Conservation (phyloP, 2,329 filamentous ascomycete genomes). For the Periconia macrospinosa region DNA sequence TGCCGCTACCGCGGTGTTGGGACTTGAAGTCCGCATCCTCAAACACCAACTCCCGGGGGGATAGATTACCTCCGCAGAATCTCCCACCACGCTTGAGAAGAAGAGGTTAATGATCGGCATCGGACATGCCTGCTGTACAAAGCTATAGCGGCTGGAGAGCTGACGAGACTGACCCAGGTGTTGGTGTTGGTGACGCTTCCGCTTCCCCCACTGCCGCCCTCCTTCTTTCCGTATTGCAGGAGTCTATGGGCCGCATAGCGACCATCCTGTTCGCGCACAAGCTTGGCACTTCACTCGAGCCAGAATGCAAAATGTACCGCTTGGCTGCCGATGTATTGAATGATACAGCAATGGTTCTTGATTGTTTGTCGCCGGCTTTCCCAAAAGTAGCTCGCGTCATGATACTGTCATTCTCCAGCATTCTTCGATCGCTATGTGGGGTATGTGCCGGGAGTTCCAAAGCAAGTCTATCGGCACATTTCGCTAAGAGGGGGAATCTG, state of each 20-base stretch:
- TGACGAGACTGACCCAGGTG: conserved; percentile 47
- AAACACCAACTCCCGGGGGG: conserved; percentile 7
- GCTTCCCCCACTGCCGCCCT: conserved; percentile 80
- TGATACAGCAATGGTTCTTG: conserved; percentile 82
- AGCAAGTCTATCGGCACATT: conserved; percentile 87
- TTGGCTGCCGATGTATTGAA: conserved; percentile 88
- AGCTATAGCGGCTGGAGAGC: background rate
- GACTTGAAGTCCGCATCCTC: conserved; percentile 3
- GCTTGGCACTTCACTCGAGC: conserved; percentile 80
- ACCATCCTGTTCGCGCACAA: conserved; percentile 86
- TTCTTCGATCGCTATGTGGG: conserved; percentile 74
- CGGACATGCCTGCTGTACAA: background rate
- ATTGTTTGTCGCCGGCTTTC: conserved; percentile 76
- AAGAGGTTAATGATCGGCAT: background rate
- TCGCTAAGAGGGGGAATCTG: conserved; percentile 82
- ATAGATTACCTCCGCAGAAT: conserved; percentile 14
- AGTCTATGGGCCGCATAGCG: conserved; percentile 76
- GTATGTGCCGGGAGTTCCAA: conserved; percentile 90
- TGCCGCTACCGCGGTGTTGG: conserved; percentile 7
- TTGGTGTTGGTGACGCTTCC: conserved; percentile 81
- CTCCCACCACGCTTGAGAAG: background rate
- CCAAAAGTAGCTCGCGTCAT: conserved; percentile 60
- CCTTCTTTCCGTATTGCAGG: conserved; percentile 80
- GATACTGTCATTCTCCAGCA: conserved; percentile 62
- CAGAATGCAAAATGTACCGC: conserved; percentile 87